Evolutionary conservation across 1,139 yeast genomes (phyloP), one percentile per base, ranked within the genome.

Genomic region (Pneumocystis canis): DNA sequence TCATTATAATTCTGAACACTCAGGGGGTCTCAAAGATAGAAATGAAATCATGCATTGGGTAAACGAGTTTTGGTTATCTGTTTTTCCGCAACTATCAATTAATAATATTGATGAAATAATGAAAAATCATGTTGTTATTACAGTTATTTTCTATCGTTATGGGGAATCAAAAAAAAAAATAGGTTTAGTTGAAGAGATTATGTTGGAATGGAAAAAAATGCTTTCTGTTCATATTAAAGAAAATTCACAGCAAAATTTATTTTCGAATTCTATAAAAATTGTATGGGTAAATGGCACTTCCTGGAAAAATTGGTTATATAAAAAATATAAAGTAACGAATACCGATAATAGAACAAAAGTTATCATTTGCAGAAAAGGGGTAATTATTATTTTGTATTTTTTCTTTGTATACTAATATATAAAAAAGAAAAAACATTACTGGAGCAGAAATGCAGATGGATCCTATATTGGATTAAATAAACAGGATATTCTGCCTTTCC

Each of bases 211-310:
- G 63, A 65, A 67, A 37, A 71, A 70, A 60, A 69, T 68, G 39
- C 68, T 69, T 35, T 70, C 69, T 18, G 66, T 66, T 14, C 68
- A 68, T 39, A 70, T 65, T 56, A 68, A 68, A 61, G 70, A 70
- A 25, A 71, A 66, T 30, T 65, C 67, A 35, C 71, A 70, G 53
- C 71, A 70, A 60, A 70, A 69, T 9, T 33, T 67, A 30, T 65
- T 68, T 20, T 68, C 69, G 25, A 71, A 72, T 35, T 67, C 68
- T 32, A 73, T 73, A 7, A 74, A 74, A 25, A 73, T 74, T 63
- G 75, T 75, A 3, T 74, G 76, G 76, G 72, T 74, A 60, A 74
- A 74, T 63, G 74, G 74, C 7, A 67, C 70, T 18, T 72, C 72
- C 62, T 73, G 76, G 75, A 73, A 71, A 61, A 67, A 74, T 16